Base-by-base conservation (phyloP, 441 rosid species). In the Pelargonium cotyledonis region DNA sequence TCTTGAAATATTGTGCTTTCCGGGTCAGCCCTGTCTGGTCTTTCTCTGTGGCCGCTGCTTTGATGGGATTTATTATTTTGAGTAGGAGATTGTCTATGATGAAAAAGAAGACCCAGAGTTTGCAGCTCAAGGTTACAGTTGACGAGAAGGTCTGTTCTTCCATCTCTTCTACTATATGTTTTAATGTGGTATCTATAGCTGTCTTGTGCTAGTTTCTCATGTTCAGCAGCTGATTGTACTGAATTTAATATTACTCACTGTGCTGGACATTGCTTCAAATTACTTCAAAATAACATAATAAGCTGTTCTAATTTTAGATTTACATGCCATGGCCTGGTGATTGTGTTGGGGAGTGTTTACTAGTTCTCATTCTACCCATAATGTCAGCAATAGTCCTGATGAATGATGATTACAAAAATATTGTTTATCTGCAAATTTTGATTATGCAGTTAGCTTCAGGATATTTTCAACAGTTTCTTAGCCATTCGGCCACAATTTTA, bases 21-120 rank as follows among this genome's bases (percentile, higher is more conserved):
- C 88, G 85, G 85, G 86, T 83, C 58, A 84, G 86, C 55, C 98
- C 96, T 68, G 69, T 85, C 73, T 91, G 97, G 97, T 82, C 96
- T 58, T 74, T 94, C 78, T 91, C 98, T 2, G 80, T 89, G 79
- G 95, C 95, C 6, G 97, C 97, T 21, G 96, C 98, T 70, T 70
- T 91, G 43, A 73, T 94, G 81, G 98, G 96, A 15, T 76, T 89
- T 73, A 81, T 91, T 72, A 80, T 91, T 65, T 77, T 94, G 84
- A 97, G 93, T 15, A 84, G 85, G 58, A 88, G 82, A 72, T 69
- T 88, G 83, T 88, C 88, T 74, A 88, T 77, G 82, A 85, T 88
- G 95, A 94, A 84, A 89, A 84, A 77, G 76, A 88, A 78, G 86
- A 83, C 75, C 65, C 81, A 78, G 68, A 75, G 78, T 73, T 74